Percentiles rank a stretch among this genome's conserved stretches.
These are phyloP conservation scores for Bryoerythrophyllum caledonicum DNA, from an alignment of 225 moss, liverwort and hornwort genomes.

Conservation along the genomic window DNA sequence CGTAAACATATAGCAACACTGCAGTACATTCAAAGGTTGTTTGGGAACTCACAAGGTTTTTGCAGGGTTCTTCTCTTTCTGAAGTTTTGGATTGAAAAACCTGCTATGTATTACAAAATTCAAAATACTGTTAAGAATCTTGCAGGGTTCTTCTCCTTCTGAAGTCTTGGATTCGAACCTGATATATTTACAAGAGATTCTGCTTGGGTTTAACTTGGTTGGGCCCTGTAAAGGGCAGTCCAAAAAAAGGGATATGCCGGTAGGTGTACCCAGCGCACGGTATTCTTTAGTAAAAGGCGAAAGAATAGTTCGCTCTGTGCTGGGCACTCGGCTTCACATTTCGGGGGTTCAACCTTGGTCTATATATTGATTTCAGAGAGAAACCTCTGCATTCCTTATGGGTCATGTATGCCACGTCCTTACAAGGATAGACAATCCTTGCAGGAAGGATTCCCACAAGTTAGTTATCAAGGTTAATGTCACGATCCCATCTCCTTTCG, in stretches of 20 bases:
- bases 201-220: background rate
- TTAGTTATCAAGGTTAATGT: background rate
- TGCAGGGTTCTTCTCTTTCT: too few species aligned
- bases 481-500: background rate
- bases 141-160: too few species aligned
- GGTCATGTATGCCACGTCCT: background rate
- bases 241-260: constrained; percentile 11
- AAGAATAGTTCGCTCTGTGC: constrained; percentile 51
- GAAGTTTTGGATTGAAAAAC: too few species aligned
- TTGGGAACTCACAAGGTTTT: too few species aligned
- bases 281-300: constrained; percentile 74
- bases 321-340: too few species aligned
- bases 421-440: background rate
- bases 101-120: too few species aligned
- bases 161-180: too few species aligned
- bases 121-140: too few species aligned
- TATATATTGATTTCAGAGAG: background rate
- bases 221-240: constrained; percentile 11
- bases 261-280: constrained; percentile 44
- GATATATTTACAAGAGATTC: too few species aligned
- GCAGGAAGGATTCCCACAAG: background rate
- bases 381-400: background rate
- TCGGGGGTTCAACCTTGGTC: too few species aligned
- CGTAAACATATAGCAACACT: too few species aligned
- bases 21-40: too few species aligned